These are phyloP conservation scores for Ogataea paraovalis DNA, from an alignment of 805 yeast species.

Conservation along the genomic window DNA sequence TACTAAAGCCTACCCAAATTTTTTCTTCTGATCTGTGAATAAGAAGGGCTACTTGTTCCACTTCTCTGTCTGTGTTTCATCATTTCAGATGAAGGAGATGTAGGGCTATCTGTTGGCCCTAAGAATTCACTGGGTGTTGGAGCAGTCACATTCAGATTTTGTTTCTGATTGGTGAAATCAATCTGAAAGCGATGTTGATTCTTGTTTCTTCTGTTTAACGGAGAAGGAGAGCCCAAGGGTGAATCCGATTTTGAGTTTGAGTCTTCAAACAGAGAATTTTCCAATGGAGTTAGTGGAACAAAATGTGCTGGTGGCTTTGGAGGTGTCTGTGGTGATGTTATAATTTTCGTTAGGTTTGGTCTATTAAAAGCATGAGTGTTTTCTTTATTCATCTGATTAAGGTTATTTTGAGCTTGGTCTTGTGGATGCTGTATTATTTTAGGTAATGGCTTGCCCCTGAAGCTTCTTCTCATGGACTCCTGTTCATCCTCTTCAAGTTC, in stretches of 20 bases:
- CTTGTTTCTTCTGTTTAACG: background rate
- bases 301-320: conserved; percentile 28
- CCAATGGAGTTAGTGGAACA: conserved; percentile 18
- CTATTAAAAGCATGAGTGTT: background rate
- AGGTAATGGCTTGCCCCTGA: conserved; percentile 19
- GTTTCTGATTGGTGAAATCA: background rate
- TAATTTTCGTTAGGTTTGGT: background rate
- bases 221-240: background rate
- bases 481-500: conserved; percentile 7
- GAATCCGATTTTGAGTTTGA: background rate
- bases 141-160: conserved; percentile 1
- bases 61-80: background rate
- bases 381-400: conserved; percentile 2
- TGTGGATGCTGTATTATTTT: background rate
- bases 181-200: background rate
- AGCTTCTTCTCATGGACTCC: conserved; percentile 15
- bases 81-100: background rate
- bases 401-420: background rate
- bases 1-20: conserved; percentile 8
- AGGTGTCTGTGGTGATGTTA: conserved; percentile 8
- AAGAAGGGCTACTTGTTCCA: conserved; percentile 4
- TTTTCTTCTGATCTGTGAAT: conserved; percentile 21
- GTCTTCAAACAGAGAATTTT: conserved; percentile 1
- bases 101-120: background rate
- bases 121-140: conserved; percentile 2